Percentiles rank a stretch among this genome's conserved stretches.
phyloP scores from a whole-genome alignment of 805 yeast species.

The Saccharomycopsis malanga region DNA sequence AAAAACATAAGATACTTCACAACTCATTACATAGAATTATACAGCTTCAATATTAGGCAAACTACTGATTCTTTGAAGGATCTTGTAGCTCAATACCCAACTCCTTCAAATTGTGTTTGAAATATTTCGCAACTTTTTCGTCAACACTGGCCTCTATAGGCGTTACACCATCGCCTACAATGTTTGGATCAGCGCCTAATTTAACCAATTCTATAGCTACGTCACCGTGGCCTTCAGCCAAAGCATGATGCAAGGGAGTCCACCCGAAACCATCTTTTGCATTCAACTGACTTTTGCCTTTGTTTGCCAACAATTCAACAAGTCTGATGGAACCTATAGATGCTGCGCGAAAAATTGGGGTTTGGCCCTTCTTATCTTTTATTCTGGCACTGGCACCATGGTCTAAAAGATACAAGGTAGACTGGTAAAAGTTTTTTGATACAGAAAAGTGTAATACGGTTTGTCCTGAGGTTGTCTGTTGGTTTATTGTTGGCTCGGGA shows the following conservation, averaged over 20 bases:
- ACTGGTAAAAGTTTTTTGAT: slow-evolving; percentile 52
- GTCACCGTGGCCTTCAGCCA: slow-evolving; percentile 85
- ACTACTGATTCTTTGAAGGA: background rate
- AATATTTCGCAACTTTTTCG: slow-evolving; percentile 40
- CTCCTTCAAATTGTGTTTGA: slow-evolving; percentile 22
- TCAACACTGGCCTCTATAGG: slow-evolving; percentile 51
- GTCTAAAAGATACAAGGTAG: slow-evolving; percentile 47
- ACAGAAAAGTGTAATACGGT: slow-evolving; percentile 74
- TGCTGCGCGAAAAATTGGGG: slow-evolving; percentile 79
- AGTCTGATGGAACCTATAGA: slow-evolving; percentile 60
- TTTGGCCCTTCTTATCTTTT: slow-evolving; percentile 59
- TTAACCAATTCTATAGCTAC: slow-evolving; percentile 54
- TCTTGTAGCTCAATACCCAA: slow-evolving; percentile 5
- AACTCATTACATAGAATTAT: too few species aligned
- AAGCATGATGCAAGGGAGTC: slow-evolving; percentile 85
- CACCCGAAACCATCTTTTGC: slow-evolving; percentile 62
- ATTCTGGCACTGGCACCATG: slow-evolving; percentile 55
- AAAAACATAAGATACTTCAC: too few species aligned
- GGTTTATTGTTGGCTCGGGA: slow-evolving; percentile 55
- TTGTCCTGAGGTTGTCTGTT: slow-evolving; percentile 59
- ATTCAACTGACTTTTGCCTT: slow-evolving; percentile 57
- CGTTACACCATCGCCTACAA: slow-evolving; percentile 47
- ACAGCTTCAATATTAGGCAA: too few species aligned
- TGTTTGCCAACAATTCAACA: slow-evolving; percentile 44
- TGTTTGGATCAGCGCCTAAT: slow-evolving; percentile 56